phyloP scores from a whole-genome alignment of 768 basidiomycete species.

The Pholiota microspora region DNA sequence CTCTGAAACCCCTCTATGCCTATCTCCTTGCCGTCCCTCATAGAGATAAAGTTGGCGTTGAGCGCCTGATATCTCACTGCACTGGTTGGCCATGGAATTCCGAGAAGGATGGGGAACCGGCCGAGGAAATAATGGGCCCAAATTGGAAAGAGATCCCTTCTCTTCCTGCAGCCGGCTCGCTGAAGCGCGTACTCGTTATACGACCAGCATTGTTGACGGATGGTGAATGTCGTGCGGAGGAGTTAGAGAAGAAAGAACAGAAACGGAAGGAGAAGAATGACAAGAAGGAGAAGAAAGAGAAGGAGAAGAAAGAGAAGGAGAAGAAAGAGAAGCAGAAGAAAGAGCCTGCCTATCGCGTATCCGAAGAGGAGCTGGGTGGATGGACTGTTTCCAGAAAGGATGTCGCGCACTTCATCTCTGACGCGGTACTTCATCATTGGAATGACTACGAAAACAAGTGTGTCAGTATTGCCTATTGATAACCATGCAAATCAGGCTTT shows the following conservation, averaged over 20 bases:
- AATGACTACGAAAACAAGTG: conserved; percentile 48
- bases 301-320: too few relatives aligned
- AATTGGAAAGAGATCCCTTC: conserved; percentile 42
- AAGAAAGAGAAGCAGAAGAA: too few relatives aligned
- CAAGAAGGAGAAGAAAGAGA: too few relatives aligned
- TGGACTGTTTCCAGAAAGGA: conserved; percentile 64
- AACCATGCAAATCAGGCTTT: neutral
- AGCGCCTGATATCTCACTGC: conserved; percentile 46
- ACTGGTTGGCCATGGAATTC: conserved; percentile 51
- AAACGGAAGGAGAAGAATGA: too few relatives aligned
- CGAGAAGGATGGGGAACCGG: conserved; percentile 35
- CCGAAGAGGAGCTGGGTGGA: conserved; percentile 38
- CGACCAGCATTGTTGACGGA: conserved; percentile 60
- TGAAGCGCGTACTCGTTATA: conserved; percentile 48
- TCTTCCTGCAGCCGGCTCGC: conserved; percentile 39
- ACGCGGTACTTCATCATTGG: conserved; percentile 47
- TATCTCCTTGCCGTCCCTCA: conserved; percentile 45
- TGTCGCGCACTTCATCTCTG: conserved; percentile 62
- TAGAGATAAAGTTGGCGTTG: conserved; percentile 60
- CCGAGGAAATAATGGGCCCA: conserved; percentile 37
- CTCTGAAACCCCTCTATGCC: conserved; percentile 47
- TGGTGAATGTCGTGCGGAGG: conserved; percentile 46
- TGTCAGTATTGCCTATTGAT: conserved; percentile 48
- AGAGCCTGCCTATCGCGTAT: conserved; percentile 39
- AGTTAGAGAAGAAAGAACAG: conserved; percentile 18